A percentile compares a stretch with the other conserved stretches of the same genome.
Conservation (phyloP, 345 rosid species). For the Salix viminalis region DNA sequence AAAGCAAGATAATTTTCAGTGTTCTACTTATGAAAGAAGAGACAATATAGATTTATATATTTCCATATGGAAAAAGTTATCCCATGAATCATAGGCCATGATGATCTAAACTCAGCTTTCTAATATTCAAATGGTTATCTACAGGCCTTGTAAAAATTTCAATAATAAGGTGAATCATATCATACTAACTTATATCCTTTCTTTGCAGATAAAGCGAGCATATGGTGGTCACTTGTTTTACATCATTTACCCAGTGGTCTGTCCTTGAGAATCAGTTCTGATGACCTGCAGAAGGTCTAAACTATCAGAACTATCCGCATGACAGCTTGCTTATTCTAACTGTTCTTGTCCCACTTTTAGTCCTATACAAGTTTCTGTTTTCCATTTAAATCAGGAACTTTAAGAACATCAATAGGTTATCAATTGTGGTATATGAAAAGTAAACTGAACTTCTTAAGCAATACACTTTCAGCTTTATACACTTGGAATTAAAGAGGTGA, state of each 20-base stretch:
- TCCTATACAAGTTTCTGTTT: background rate
- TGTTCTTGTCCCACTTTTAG: background rate
- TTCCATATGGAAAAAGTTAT: background rate
- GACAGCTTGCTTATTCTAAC: background rate
- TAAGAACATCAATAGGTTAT: background rate
- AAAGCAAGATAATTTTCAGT: conserved; percentile 14
- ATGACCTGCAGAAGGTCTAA: background rate
- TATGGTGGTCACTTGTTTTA: background rate
- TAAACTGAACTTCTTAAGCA: background rate
- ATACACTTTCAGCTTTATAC: background rate
- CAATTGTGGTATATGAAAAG: background rate
- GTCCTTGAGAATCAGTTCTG: background rate
- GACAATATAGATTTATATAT: background rate
- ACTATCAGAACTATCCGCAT: background rate
- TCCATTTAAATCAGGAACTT: background rate
- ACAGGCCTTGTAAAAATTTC: background rate
- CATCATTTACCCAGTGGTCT: background rate
- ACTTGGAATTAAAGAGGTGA: background rate
- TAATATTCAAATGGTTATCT: background rate
- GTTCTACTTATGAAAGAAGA: background rate
- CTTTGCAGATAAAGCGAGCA: background rate
- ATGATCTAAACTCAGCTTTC: background rate
- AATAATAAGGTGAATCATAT: background rate
- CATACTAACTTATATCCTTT: background rate
- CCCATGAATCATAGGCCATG: background rate